phyloP scores from a whole-genome alignment of 2,329 filamentous ascomycete species.

The Trichoderma pleuroti region DNA sequence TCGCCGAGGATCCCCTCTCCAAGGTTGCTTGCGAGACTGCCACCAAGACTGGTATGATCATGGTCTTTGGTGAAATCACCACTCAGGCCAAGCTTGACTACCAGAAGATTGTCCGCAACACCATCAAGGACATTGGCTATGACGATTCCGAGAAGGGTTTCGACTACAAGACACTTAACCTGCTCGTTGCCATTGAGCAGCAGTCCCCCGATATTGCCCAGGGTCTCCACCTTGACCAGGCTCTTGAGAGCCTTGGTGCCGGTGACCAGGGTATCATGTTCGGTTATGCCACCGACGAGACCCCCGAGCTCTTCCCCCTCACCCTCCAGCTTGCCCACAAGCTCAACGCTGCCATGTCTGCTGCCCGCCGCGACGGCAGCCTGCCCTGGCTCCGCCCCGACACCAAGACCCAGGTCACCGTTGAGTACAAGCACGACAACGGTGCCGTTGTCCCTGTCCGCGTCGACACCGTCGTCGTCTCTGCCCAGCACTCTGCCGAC shows the following conservation, averaged over 20 bases:
- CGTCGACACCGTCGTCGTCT: slow-evolving; percentile 96
- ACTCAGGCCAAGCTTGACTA: slow-evolving; percentile 95
- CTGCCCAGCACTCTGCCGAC: slow-evolving; percentile 85
- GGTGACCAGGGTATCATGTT: slow-evolving; percentile 99
- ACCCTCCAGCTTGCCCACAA: slow-evolving; percentile 93
- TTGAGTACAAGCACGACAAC: slow-evolving; percentile 97
- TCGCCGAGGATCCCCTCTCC: slow-evolving; percentile 90
- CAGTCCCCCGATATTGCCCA: slow-evolving; percentile 98
- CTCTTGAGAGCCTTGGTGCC: slow-evolving; percentile 93
- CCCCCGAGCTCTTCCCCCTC: slow-evolving; percentile 91
- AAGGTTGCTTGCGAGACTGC: slow-evolving; percentile 99
- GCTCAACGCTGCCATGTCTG: slow-evolving; percentile 92
- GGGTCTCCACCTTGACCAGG: slow-evolving; percentile 97
- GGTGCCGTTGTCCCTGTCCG: slow-evolving; percentile 88
- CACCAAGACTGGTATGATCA: slow-evolving; percentile 99
- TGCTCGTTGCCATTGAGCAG: slow-evolving; percentile 98
- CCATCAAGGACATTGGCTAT: slow-evolving; percentile 98
- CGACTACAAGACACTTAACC: slow-evolving; percentile 99
- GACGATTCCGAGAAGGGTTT: slow-evolving; percentile 97
- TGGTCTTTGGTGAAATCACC: slow-evolving; percentile 98
- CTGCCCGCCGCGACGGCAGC: slow-evolving; percentile 79
- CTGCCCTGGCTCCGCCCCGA: slow-evolving; percentile 95
- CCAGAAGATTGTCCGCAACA: slow-evolving; percentile 91
- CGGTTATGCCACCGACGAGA: slow-evolving; percentile 99
- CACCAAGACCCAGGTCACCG: slow-evolving; percentile 99